These are phyloP conservation scores for Pogostemon cablin DNA, from an alignment of 257 asterid genomes.

Conservation along the genomic window DNA sequence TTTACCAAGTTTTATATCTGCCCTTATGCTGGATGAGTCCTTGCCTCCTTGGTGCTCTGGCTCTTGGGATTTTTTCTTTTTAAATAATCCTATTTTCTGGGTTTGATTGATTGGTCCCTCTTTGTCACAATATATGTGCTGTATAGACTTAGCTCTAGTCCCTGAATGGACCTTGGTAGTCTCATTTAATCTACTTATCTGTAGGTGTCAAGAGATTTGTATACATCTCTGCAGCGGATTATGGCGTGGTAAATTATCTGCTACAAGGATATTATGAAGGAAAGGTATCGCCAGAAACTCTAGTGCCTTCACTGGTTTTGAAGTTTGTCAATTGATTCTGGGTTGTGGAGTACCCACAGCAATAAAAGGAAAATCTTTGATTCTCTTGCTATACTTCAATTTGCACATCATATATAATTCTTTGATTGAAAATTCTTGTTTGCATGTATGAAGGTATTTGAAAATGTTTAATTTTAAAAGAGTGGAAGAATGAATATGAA, in stretches of 20 bases:
- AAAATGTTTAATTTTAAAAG: not conserved
- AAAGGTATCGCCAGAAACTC: constrained; percentile 48
- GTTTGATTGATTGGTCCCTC: no score
- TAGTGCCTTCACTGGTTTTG: constrained; percentile 5
- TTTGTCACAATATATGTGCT: not conserved
- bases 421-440: not conserved
- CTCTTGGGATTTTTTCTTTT: no score
- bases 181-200: constrained; percentile 21
- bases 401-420: not conserved
- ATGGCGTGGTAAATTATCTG: constrained; percentile 65
- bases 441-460: not conserved
- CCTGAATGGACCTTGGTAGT: not conserved
- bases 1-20: not conserved
- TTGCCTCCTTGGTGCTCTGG: not conserved
- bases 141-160: constrained; percentile 1
- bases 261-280: constrained; percentile 73
- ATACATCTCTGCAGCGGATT: constrained; percentile 80
- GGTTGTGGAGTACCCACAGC: not conserved
- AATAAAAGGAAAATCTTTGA: not conserved
- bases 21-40: not conserved
- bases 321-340: constrained; percentile 11
- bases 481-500: constrained; percentile 7
- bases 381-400: not conserved
- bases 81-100: no score
- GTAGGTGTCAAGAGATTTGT: constrained; percentile 73